A percentile compares a stretch with the other conserved stretches of the same genome.
These are phyloP conservation scores for Russula virescens DNA, from an alignment of 768 basidiomycete genomes.

Conservation along the genomic window DNA sequence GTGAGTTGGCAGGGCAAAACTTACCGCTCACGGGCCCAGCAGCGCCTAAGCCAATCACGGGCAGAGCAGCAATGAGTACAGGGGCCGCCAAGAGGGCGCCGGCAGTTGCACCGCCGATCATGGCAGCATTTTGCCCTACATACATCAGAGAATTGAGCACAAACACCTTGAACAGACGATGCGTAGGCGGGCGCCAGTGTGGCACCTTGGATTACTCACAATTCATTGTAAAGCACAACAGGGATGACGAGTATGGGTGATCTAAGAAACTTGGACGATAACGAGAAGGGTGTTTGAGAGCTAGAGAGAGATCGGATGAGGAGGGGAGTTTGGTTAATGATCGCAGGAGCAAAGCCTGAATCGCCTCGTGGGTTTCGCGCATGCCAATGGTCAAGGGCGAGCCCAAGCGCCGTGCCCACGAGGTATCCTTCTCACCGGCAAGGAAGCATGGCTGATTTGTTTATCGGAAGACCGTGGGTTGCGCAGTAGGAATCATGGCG, in stretches of 20 bases:
- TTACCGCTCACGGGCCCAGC: slow-evolving; percentile 13
- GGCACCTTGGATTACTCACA: not conserved
- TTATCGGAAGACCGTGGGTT: no score
- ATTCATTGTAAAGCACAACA: no score
- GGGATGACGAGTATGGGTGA: no score
- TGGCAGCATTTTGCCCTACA: not conserved
- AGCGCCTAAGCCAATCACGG: slow-evolving; percentile 3
- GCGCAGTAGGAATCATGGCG: no score
- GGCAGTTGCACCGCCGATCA: not conserved
- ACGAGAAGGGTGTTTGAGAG: not conserved
- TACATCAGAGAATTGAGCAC: not conserved
- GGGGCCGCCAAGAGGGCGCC: not conserved
- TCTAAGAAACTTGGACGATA: not conserved
- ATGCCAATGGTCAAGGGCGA: no score
- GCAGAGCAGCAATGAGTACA: not conserved
- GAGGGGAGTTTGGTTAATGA: no score
- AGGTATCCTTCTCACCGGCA: no score
- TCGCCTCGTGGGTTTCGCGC: no score
- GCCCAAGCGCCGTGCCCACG: no score
- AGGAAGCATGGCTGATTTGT: no score
- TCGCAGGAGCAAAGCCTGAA: no score
- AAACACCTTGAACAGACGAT: not conserved
- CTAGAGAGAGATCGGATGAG: not conserved
- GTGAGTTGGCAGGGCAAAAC: not conserved
- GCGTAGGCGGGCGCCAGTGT: not conserved